phyloP scores from a whole-genome alignment of 352 stramenopile genomes.

The Pythium vanterpoolii region DNA sequence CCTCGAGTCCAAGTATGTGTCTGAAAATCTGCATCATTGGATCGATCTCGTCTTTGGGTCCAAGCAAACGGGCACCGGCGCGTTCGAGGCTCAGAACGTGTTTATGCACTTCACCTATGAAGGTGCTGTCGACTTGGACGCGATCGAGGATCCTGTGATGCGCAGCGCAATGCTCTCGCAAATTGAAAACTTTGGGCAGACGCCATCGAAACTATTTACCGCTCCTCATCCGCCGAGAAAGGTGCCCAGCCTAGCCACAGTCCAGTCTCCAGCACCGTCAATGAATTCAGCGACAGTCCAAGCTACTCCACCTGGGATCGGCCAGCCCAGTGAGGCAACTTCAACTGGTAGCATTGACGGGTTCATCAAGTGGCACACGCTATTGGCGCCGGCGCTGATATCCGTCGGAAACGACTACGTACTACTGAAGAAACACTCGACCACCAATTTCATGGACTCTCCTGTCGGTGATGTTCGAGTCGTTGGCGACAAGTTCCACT shows the following conservation, averaged over 20 bases:
- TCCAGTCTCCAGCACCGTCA: not conserved
- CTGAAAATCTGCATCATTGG: constrained; percentile 96
- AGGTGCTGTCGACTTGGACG: constrained; percentile 74
- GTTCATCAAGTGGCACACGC: constrained; percentile 76
- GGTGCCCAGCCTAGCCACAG: constrained; percentile 31
- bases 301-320: constrained; percentile 7
- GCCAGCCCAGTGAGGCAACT: constrained; percentile 53
- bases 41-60: constrained; percentile 98
- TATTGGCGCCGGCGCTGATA: constrained; percentile 59
- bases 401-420: constrained; percentile 80
- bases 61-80: constrained; percentile 92
- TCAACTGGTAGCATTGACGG: constrained; percentile 59
- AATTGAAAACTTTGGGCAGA: constrained; percentile 92
- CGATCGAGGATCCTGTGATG: constrained; percentile 86
- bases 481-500: constrained; percentile 62
- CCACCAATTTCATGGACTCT: constrained; percentile 33
- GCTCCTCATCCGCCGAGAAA: constrained; percentile 62
- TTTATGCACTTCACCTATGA: constrained; percentile 88
- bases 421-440: constrained; percentile 54
- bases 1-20: constrained; percentile 96
- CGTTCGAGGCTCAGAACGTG: constrained; percentile 92
- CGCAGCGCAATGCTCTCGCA: constrained; percentile 89
- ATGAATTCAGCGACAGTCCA: not conserved
- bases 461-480: constrained; percentile 56
- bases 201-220: constrained; percentile 72